phyloP scores from a whole-genome alignment of 139 green algal genomes.

The Auxenochlorella pyrenoidosa region DNA sequence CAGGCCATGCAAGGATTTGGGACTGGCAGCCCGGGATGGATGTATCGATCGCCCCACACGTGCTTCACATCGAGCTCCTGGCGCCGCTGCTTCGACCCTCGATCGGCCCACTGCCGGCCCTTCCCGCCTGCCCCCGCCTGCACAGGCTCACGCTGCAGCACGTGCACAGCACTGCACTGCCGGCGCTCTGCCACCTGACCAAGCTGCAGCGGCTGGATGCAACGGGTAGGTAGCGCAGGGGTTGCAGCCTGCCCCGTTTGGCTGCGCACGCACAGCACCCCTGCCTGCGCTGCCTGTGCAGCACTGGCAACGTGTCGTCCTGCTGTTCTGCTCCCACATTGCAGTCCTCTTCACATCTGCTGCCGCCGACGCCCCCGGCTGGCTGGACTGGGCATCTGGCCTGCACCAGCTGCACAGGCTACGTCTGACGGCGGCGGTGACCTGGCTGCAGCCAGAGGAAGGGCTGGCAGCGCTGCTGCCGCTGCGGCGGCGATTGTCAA shows the following conservation, averaged over 20 bases:
- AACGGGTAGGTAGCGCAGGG: background rate
- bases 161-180: background rate
- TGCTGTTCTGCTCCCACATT: background rate
- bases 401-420: constrained; percentile 6
- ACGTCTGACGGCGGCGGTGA: background rate
- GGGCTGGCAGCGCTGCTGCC: constrained; percentile 17
- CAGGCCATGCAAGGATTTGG: background rate
- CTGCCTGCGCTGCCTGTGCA: background rate
- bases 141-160: constrained; percentile 11
- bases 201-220: background rate
- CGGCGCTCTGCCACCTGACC: background rate
- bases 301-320: background rate
- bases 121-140: background rate
- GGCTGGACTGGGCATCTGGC: background rate
- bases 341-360: constrained; percentile 17
- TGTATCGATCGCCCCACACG: background rate
- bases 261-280: background rate
- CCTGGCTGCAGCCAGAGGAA: constrained; percentile 29
- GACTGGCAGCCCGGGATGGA: background rate
- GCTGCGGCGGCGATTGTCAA: background rate
- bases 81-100: constrained; percentile 1
- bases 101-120: background rate
- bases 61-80: background rate
- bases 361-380: background rate
- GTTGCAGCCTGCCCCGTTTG: background rate